These are phyloP conservation scores for Dendrocalamus sinicus DNA, from an alignment of 176 grass and related monocot genomes.

Conservation along the genomic window DNA sequence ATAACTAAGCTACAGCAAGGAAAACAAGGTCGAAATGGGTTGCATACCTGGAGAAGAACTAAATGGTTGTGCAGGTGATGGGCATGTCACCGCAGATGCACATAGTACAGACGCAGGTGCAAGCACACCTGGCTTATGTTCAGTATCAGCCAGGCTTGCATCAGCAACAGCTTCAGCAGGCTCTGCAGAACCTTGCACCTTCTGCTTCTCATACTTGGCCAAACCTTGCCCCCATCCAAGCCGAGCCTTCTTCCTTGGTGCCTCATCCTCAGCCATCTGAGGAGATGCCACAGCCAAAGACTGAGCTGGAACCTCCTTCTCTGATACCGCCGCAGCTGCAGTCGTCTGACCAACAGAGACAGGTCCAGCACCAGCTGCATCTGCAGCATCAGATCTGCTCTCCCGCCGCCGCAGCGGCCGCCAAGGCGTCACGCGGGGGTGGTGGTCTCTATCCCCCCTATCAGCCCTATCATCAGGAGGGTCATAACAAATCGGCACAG, in stretches of 20 bases:
- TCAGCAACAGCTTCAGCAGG: slow-evolving; percentile 34
- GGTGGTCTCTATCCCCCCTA: slow-evolving; percentile 55
- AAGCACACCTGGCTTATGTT: slow-evolving; percentile 10
- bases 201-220: slow-evolving; percentile 96
- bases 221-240: slow-evolving; percentile 98
- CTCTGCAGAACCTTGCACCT: slow-evolving; percentile 64
- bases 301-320: slow-evolving; percentile 42
- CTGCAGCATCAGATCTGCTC: slow-evolving; percentile 60
- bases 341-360: slow-evolving; percentile 34
- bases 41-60: slow-evolving; percentile 47
- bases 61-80: slow-evolving; percentile 32
- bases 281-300: slow-evolving; percentile 7
- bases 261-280: slow-evolving; percentile 58
- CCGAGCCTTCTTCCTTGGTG: slow-evolving; percentile 76
- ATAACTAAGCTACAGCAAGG: slow-evolving; percentile 14
- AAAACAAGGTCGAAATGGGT: slow-evolving; percentile 5
- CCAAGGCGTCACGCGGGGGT: slow-evolving; percentile 57
- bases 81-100: slow-evolving; percentile 1
- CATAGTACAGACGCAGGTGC: neutral
- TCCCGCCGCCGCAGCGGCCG: slow-evolving; percentile 59
- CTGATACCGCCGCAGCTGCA: slow-evolving; percentile 19
- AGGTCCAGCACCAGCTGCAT: slow-evolving; percentile 32
- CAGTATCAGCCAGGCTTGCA: slow-evolving; percentile 22
- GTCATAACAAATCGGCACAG: slow-evolving; percentile 66
- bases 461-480: slow-evolving; percentile 53